A percentile compares a stretch with the other conserved stretches of the same genome.
phyloP scores from a whole-genome alignment of 2,329 filamentous ascomycete species.

The Colletotrichum euphorbiae region DNA sequence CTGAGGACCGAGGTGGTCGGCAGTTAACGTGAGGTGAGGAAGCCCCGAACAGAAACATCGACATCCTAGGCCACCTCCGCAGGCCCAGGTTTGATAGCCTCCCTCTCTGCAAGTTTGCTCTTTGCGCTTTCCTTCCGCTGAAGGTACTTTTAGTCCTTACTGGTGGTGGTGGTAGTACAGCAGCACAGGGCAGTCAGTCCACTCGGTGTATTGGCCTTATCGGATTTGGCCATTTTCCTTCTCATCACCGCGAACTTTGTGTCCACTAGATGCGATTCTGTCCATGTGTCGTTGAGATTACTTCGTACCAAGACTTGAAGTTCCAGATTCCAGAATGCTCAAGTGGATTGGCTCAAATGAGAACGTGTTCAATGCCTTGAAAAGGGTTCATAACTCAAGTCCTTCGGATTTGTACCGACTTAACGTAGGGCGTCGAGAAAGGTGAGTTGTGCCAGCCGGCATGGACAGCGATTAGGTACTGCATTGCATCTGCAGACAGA shows the following conservation, averaged over 20 bases:
- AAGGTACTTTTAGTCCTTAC: not conserved
- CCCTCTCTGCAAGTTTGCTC: too few species aligned
- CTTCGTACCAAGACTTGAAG: conserved; percentile 26
- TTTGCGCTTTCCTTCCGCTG: not conserved
- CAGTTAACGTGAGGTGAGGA: not conserved
- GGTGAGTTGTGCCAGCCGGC: not conserved
- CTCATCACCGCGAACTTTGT: too few species aligned
- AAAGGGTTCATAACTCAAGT: not conserved
- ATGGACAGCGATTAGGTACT: not conserved
- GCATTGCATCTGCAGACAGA: conserved; percentile 8
- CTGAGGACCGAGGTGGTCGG: not conserved
- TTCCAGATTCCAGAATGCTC: conserved; percentile 21
- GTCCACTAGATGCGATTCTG: not conserved
- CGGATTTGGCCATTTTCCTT: not conserved
- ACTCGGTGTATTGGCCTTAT: not conserved
- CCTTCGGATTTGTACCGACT: not conserved
- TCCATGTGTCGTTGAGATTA: conserved; percentile 17
- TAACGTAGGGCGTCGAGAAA: not conserved
- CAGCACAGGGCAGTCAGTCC: conserved; percentile 7
- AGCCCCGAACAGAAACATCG: not conserved
- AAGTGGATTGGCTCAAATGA: conserved; percentile 6
- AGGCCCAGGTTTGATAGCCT: not conserved
- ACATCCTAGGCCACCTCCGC: not conserved
- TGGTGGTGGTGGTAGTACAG: not conserved
- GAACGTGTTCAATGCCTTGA: not conserved